Evolutionary conservation across 108 stramenopile genomes (phyloP).

Genomic region (Pseudonitzschia pungens): DNA sequence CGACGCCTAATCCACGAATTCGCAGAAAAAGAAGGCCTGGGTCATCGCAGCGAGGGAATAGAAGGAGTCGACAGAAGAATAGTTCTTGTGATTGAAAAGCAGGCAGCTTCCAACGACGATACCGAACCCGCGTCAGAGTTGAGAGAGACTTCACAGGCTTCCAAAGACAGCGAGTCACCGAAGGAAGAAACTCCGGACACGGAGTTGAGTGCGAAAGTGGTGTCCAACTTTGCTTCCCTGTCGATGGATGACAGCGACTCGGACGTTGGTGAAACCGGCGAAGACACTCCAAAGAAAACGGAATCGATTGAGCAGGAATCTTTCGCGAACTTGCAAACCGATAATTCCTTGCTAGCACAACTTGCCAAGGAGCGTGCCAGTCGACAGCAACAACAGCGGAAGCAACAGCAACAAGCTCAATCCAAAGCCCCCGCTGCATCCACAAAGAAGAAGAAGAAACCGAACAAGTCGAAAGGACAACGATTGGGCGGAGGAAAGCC

Average conservation of each 20-base stretch:
- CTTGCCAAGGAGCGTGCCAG: conserved; percentile 64
- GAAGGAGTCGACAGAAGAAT: conserved; percentile 48
- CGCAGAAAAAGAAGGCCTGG: conserved; percentile 52
- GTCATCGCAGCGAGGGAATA: conserved; percentile 46
- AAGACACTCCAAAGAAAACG: not conserved
- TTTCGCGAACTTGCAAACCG: not conserved
- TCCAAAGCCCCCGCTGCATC: not conserved
- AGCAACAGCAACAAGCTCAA: conserved; percentile 5
- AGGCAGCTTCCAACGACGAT: not conserved
- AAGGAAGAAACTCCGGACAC: conserved; percentile 8
- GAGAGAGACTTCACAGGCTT: conserved; percentile 1
- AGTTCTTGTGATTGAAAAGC: conserved; percentile 39
- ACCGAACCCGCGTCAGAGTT: not conserved
- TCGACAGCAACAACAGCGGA: conserved; percentile 30
- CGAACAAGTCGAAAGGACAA: conserved; percentile 44
- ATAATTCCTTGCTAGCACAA: conserved; percentile 43
- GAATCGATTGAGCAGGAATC: not conserved
- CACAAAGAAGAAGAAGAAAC: conserved; percentile 20
- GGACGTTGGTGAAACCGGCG: conserved; percentile 18
- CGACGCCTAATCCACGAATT: conserved; percentile 57
- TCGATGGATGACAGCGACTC: conserved; percentile 30
- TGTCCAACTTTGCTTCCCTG: conserved; percentile 36
- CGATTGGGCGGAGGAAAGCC: conserved; percentile 14
- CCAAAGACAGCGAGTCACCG: not conserved
- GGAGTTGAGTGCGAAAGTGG: conserved; percentile 16